A percentile compares a stretch with the other conserved stretches of the same genome.
Evolutionary conservation across 202 grass and related monocot species (phyloP).

Genomic region (Thinopyrum obtusiflorum): DNA sequence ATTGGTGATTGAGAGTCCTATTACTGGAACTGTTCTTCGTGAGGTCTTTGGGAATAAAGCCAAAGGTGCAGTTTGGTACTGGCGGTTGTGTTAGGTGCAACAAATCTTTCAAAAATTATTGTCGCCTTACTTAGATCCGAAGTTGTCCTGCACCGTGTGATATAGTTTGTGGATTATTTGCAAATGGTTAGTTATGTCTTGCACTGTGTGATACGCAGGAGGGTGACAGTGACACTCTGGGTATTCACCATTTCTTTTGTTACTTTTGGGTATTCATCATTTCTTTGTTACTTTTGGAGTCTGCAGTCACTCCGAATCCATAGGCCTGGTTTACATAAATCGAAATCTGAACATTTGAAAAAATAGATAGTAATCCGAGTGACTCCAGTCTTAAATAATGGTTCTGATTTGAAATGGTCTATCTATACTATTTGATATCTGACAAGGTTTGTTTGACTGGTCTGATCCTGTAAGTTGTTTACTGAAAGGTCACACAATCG

Average conservation of each 20-base stretch:
- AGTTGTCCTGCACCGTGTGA: neutral
- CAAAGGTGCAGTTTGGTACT: neutral
- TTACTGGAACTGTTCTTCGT: neutral
- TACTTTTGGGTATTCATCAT: neutral
- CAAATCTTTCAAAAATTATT: neutral
- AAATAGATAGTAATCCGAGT: too few relatives aligned
- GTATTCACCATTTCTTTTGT: neutral
- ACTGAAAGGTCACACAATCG: constrained; percentile 56
- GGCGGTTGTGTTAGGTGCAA: neutral
- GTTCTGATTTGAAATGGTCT: neutral
- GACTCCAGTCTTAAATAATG: neutral
- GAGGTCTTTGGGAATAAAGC: neutral
- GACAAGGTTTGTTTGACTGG: neutral
- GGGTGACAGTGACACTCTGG: neutral
- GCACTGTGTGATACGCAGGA: neutral
- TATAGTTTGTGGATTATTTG: neutral
- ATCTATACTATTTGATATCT: neutral
- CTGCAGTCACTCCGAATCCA: too few relatives aligned
- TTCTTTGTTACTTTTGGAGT: too few relatives aligned
- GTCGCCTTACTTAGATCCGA: constrained; percentile 12
- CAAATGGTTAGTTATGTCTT: neutral
- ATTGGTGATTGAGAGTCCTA: neutral
- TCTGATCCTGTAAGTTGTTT: neutral
- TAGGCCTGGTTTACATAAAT: neutral
- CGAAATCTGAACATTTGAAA: neutral